Percentiles rank a stretch among this genome's conserved stretches.
Evolutionary conservation across 192 early-diverging fungal species (phyloP).

Genomic region (Anaeromyces robustus): DNA sequence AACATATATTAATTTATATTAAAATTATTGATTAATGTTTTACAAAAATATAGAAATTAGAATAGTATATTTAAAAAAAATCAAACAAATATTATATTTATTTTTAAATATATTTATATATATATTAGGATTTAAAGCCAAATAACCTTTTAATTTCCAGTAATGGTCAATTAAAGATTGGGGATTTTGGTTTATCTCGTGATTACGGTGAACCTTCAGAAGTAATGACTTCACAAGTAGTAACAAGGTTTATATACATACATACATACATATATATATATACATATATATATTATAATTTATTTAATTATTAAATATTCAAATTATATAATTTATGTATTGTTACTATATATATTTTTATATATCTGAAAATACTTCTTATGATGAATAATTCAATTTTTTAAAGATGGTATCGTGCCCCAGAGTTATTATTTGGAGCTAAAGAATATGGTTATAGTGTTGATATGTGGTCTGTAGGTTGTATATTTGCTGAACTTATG

Average conservation of each 20-base stretch:
- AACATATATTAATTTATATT: too few species aligned
- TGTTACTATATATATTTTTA: background rate
- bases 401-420: constrained; percentile 89
- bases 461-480: constrained; percentile 95
- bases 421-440: constrained; percentile 83
- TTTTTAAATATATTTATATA: too few species aligned
- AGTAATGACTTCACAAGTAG: constrained; percentile 79
- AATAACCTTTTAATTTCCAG: constrained; percentile 66
- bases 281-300: background rate
- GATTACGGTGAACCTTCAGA: constrained; percentile 66
- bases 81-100: too few species aligned
- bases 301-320: background rate
- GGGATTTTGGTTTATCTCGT: constrained; percentile 97
- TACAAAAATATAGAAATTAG: too few species aligned
- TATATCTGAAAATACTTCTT: too few species aligned
- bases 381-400: too few species aligned
- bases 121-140: constrained; percentile 58
- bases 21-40: too few species aligned
- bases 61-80: too few species aligned
- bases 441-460: constrained; percentile 72
- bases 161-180: constrained; percentile 87
- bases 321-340: background rate
- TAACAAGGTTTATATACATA: constrained; percentile 43
- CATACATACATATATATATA: background rate
- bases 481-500: constrained; percentile 96